Conservation (phyloP, 2,329 filamentous ascomycete genomes). For the Colletotrichum spaethianum region DNA sequence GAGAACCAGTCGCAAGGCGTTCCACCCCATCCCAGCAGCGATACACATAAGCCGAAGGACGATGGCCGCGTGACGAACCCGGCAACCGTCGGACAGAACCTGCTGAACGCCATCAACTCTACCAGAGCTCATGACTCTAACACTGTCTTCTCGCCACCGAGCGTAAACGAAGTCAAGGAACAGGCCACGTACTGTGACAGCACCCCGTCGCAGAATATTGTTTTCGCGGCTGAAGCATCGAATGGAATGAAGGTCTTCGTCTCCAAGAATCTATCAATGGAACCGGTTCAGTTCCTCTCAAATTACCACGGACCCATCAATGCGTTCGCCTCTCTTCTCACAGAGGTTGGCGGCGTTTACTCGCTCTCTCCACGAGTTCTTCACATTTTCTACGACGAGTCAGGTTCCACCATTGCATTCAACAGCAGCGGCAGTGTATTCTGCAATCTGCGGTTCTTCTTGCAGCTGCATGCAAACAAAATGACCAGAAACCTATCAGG, state of each 20-base stretch:
- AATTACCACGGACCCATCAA: conserved; percentile 75
- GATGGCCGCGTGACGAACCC: conserved; percentile 72
- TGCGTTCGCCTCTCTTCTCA: conserved; percentile 77
- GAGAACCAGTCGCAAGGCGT: conserved; percentile 39
- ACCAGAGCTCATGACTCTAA: conserved; percentile 83
- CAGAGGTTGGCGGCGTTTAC: conserved; percentile 81
- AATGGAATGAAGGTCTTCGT: conserved; percentile 83
- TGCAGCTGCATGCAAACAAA: conserved; percentile 78
- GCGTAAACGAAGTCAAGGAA: conserved; percentile 82
- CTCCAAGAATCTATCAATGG: conserved; percentile 64
- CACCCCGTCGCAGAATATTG: conserved; percentile 80
- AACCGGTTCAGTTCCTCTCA: conserved; percentile 71
- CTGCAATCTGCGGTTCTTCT: conserved; percentile 92
- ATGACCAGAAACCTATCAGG: conserved; percentile 52
- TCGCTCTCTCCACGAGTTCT: conserved; percentile 76
- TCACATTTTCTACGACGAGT: conserved; percentile 89
- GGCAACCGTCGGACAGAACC: conserved; percentile 75
- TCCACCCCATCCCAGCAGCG: conserved; percentile 13
- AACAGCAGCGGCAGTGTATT: conserved; percentile 90
- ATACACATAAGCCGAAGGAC: conserved; percentile 51
- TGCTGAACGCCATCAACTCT: conserved; percentile 83
- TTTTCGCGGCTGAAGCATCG: conserved; percentile 77
- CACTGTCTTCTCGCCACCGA: conserved; percentile 79
- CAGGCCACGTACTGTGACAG: conserved; percentile 90
- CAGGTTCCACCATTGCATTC: conserved; percentile 90